Conservation (phyloP, 2,329 filamentous ascomycete genomes). For the Fusarium stilboides region DNA sequence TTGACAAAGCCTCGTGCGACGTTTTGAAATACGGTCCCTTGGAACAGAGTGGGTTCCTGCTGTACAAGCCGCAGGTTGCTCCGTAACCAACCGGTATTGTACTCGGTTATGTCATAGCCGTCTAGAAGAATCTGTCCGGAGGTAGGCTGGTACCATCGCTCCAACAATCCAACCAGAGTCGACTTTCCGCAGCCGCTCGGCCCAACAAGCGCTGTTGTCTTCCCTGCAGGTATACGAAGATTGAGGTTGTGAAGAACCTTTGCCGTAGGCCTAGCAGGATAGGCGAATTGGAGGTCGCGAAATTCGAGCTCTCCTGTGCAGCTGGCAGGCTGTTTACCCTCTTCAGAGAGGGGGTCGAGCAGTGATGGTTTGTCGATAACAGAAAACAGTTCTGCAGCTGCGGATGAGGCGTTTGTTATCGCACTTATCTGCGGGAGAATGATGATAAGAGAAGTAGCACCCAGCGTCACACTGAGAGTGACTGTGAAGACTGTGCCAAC, state of each 20-base stretch:
- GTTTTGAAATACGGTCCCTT: slow-evolving; percentile 64
- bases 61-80: slow-evolving; percentile 53
- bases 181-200: slow-evolving; percentile 77
- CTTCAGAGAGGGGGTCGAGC: neutral
- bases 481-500: slow-evolving; percentile 1
- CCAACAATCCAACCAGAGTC: slow-evolving; percentile 76
- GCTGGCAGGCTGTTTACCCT: neutral
- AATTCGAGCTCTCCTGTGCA: neutral
- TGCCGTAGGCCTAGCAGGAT: neutral
- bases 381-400: slow-evolving; percentile 51
- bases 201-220: slow-evolving; percentile 78
- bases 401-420: neutral
- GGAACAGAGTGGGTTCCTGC: slow-evolving; percentile 57
- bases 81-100: slow-evolving; percentile 52
- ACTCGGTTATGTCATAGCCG: slow-evolving; percentile 43
- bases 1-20: slow-evolving; percentile 63
- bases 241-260: slow-evolving; percentile 53
- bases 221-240: slow-evolving; percentile 68
- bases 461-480: neutral
- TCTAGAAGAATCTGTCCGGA: slow-evolving; percentile 50
- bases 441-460: neutral
- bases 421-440: neutral
- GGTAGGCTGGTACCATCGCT: slow-evolving; percentile 71
- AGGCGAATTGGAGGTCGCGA: neutral
- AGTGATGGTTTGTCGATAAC: neutral